A percentile compares a stretch with the other conserved stretches of the same genome.
Evolutionary conservation across 768 basidiomycete genomes (phyloP).

Genomic region (Kwoniella sp.): DNA sequence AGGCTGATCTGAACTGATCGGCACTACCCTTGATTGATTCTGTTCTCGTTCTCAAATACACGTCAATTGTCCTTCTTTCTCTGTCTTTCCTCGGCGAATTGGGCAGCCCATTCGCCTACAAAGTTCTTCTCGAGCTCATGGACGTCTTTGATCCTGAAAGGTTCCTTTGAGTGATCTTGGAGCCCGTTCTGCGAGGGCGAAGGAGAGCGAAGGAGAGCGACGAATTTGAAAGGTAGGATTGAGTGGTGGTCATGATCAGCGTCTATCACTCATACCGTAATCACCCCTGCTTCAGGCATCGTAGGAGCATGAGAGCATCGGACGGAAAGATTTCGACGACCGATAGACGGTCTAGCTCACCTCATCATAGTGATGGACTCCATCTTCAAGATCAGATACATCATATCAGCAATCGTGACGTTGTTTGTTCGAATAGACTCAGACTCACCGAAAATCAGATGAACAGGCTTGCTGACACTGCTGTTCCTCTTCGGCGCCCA

Average conservation of each 20-base stretch:
- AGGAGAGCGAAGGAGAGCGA: conserved; percentile 8
- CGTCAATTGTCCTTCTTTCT: too few relatives aligned
- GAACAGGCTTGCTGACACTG: conserved; percentile 75
- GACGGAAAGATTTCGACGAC: too few relatives aligned
- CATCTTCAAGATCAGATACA: conserved; percentile 36
- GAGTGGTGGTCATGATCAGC: too few relatives aligned
- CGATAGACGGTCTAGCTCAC: conserved; percentile 22
- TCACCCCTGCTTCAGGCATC: too few relatives aligned
- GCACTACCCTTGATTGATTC: too few relatives aligned
- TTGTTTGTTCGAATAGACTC: too few relatives aligned
- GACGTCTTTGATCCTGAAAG: conserved; percentile 73
- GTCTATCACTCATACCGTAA: too few relatives aligned
- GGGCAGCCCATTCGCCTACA: conserved; percentile 71
- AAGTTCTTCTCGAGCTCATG: conserved; percentile 79
- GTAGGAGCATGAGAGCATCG: too few relatives aligned
- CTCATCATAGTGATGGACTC: conserved; percentile 55
- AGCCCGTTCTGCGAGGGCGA: conserved; percentile 67
- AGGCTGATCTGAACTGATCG: too few relatives aligned
- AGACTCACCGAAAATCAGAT: conserved; percentile 68
- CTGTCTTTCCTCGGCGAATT: conserved; percentile 54
- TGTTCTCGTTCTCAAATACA: background rate
- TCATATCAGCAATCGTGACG: background rate
- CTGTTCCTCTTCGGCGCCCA: conserved; percentile 67
- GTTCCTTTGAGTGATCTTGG: conserved; percentile 65
- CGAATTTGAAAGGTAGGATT: too few relatives aligned